These are phyloP conservation scores for bread wheat (Triticum aestivum) DNA, from an alignment of 176 grass and related monocot species.

Conservation along the genomic window DNA sequence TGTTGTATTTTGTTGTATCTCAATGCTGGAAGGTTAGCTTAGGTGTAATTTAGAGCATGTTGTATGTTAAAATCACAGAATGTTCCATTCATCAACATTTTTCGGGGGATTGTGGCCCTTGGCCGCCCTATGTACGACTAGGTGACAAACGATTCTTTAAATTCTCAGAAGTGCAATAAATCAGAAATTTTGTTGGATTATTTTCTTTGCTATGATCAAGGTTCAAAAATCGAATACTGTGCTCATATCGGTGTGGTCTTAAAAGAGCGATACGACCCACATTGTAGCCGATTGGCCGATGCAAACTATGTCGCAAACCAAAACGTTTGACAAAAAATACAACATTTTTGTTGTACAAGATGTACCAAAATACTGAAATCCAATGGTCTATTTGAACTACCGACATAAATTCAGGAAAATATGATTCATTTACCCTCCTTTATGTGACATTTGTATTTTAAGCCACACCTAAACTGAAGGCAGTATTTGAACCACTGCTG, in stretches of 20 bases:
- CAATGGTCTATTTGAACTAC: not conserved
- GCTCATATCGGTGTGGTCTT: no score
- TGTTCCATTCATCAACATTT: slow-evolving; percentile 30
- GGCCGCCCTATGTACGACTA: not conserved
- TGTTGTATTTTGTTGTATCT: slow-evolving; percentile 19
- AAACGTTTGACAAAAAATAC: not conserved
- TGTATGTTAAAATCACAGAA: slow-evolving; percentile 38
- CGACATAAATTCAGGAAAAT: not conserved
- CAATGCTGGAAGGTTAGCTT: slow-evolving; percentile 23
- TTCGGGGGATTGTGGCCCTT: slow-evolving; percentile 5
- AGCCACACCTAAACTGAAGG: not conserved
- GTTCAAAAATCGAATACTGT: not conserved
- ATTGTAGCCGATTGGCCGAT: no score
- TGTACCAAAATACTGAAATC: not conserved
- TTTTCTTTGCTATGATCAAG: not conserved
- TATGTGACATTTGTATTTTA: not conserved
- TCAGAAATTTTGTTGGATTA: slow-evolving; percentile 30
- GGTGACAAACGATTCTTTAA: slow-evolving; percentile 16
- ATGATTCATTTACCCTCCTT: not conserved
- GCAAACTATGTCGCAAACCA: not conserved
- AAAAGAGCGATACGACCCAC: no score
- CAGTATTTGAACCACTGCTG: no score
- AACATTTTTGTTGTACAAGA: not conserved
- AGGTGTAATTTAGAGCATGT: slow-evolving; percentile 29
- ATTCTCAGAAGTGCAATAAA: slow-evolving; percentile 24